Evolutionary conservation across 2,329 filamentous ascomycete genomes (phyloP).

Genomic region (Tolypocladium paradoxum): DNA sequence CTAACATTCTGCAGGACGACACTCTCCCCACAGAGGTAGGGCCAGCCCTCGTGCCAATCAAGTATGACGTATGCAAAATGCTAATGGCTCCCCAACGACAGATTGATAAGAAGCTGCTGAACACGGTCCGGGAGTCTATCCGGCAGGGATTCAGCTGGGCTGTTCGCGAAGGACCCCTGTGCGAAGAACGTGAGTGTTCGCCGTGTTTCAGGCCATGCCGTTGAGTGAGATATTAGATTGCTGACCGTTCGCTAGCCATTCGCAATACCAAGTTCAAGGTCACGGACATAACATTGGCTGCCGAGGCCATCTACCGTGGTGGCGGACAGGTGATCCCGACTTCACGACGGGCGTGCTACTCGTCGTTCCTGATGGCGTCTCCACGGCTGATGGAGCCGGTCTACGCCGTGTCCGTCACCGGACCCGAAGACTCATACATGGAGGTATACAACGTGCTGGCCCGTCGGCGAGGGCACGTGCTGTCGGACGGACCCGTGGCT

Average conservation of each 20-base stretch:
- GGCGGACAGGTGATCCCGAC: constrained; percentile 97
- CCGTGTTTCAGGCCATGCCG: too few species aligned
- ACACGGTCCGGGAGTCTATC: constrained; percentile 81
- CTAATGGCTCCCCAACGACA: constrained; percentile 15
- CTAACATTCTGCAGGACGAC: constrained; percentile 95
- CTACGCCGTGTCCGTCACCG: constrained; percentile 86
- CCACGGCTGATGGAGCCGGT: constrained; percentile 95
- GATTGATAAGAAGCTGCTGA: constrained; percentile 86
- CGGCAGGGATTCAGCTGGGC: constrained; percentile 97
- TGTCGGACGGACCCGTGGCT: constrained; percentile 87
- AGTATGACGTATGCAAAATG: not conserved
- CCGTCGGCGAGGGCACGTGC: constrained; percentile 78
- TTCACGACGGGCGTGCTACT: constrained; percentile 84
- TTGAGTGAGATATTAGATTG: too few species aligned
- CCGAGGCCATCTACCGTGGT: constrained; percentile 87
- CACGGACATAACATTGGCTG: constrained; percentile 77
- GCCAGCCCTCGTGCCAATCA: not conserved
- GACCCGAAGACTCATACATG: constrained; percentile 78
- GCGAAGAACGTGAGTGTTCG: constrained; percentile 76
- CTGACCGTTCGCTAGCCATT: constrained; percentile 50
- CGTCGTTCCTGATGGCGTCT: constrained; percentile 92
- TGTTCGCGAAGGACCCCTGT: constrained; percentile 85
- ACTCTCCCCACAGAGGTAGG: constrained; percentile 75
- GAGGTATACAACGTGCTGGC: constrained; percentile 88
- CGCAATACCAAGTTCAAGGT: constrained; percentile 97